Conservation (phyloP, 768 basidiomycete genomes). For the Russula earlei region DNA sequence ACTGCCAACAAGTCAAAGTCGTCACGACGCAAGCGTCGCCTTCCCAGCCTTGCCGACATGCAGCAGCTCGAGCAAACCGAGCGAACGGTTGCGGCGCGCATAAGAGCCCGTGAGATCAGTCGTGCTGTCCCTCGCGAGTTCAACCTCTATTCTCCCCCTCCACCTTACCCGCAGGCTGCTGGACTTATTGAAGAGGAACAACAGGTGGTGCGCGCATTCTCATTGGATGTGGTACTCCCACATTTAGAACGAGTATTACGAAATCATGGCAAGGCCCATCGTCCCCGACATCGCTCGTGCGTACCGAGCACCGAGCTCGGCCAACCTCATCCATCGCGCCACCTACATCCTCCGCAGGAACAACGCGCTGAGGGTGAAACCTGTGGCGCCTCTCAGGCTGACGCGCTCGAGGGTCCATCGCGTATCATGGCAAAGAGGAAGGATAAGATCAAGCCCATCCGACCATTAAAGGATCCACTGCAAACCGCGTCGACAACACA, state of each 20-base stretch:
- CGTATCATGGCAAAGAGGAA: conserved; percentile 39
- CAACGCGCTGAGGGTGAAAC: background rate
- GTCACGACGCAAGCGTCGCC: conserved; percentile 35
- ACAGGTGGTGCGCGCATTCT: conserved; percentile 18
- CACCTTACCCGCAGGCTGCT: conserved; percentile 15
- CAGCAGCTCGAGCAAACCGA: conserved; percentile 45
- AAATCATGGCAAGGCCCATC: conserved; percentile 16
- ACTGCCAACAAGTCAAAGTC: conserved; percentile 28
- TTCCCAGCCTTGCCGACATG: conserved; percentile 41
- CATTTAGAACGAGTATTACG: conserved; percentile 18
- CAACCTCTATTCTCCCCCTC: conserved; percentile 50
- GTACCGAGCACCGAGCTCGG: background rate
- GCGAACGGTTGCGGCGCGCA: conserved; percentile 48
- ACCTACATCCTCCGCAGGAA: background rate
- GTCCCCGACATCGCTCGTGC: conserved; percentile 10
- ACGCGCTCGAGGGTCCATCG: background rate
- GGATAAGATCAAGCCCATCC: conserved; percentile 24
- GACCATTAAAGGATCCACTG: background rate
- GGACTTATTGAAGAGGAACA: conserved; percentile 4
- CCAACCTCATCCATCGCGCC: background rate
- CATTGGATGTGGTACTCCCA: conserved; percentile 14
- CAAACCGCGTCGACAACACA: background rate
- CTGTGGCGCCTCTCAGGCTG: background rate
- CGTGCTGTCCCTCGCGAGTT: conserved; percentile 55
- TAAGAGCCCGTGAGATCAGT: conserved; percentile 53